phyloP scores from a whole-genome alignment of 2,329 filamentous ascomycete genomes.

The Mycocentrospora acerina region DNA sequence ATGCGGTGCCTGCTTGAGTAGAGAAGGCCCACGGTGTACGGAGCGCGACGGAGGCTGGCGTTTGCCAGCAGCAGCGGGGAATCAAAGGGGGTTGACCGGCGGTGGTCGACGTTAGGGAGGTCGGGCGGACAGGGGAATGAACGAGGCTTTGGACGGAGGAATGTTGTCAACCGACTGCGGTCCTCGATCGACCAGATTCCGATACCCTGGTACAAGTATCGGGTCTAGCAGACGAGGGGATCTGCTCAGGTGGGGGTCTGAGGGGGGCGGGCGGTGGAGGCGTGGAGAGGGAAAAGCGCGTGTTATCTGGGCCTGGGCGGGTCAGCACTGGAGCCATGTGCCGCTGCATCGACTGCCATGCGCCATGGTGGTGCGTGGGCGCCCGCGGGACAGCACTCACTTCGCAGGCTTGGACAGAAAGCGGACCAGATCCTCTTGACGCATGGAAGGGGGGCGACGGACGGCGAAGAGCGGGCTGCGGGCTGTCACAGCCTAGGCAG shows the following conservation, averaged over 20 bases:
- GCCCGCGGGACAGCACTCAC: constrained; percentile 55
- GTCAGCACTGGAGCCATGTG: constrained; percentile 12
- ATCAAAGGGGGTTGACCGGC: constrained; percentile 56
- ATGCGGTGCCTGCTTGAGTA: constrained; percentile 90
- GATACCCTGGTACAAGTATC: constrained; percentile 84
- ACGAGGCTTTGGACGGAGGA: constrained; percentile 80
- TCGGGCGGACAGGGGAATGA: constrained; percentile 78
- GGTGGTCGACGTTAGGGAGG: constrained; percentile 84
- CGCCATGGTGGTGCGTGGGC: constrained; percentile 1
- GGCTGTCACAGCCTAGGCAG: constrained; percentile 43
- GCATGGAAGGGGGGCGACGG: constrained; percentile 66
- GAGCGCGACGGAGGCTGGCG: constrained; percentile 71
- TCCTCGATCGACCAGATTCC: constrained; percentile 72
- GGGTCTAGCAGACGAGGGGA: constrained; percentile 77
- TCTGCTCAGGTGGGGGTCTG: constrained; percentile 52
- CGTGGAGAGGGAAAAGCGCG: constrained; percentile 46
- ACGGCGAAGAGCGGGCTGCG: constrained; percentile 30
- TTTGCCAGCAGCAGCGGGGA: constrained; percentile 73
- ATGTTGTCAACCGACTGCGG: constrained; percentile 71
- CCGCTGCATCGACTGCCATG: constrained; percentile 1
- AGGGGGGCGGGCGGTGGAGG: constrained; percentile 20
- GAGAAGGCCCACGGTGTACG: constrained; percentile 84
- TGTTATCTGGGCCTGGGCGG: constrained; percentile 67
- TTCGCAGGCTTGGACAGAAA: constrained; percentile 94
- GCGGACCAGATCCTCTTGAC: constrained; percentile 84